These are phyloP conservation scores for Scolecobasidium constrictum DNA, from an alignment of 2,329 filamentous ascomycete species.

Conservation along the genomic window DNA sequence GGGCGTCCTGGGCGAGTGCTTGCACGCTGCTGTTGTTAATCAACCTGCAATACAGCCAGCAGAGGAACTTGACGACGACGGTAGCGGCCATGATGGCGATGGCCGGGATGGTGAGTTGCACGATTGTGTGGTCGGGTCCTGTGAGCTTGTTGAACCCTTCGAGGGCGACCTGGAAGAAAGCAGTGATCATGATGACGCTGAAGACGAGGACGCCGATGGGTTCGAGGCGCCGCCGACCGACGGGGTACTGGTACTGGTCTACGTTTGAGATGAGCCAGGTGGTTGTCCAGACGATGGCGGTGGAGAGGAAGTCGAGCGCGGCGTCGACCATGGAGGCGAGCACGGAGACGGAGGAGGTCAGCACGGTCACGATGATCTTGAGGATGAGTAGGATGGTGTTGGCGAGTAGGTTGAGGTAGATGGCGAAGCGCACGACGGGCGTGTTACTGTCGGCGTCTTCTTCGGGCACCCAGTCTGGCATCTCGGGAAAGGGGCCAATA, in stretches of 20 bases:
- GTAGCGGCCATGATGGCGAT: constrained; percentile 73
- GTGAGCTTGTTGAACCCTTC: constrained; percentile 57
- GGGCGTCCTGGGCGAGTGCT: constrained; percentile 58
- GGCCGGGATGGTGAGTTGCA: constrained; percentile 62
- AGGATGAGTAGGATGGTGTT: constrained; percentile 65
- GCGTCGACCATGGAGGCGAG: constrained; percentile 71
- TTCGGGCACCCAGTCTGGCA: constrained; percentile 56
- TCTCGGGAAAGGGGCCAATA: constrained; percentile 40
- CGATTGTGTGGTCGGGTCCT: constrained; percentile 51
- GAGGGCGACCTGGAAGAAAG: constrained; percentile 67
- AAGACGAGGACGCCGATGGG: constrained; percentile 74
- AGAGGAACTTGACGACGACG: constrained; percentile 68
- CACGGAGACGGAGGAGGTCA: constrained; percentile 73
- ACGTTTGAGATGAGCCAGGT: constrained; percentile 62
- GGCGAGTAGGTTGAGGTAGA: constrained; percentile 74
- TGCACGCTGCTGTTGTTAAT: constrained; percentile 81
- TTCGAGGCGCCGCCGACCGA: constrained; percentile 66
- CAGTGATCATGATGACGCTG: constrained; percentile 77
- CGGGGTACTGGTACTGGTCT: constrained; percentile 66
- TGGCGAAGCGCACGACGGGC: constrained; percentile 71
- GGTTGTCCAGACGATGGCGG: constrained; percentile 70
- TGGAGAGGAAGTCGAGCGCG: constrained; percentile 69
- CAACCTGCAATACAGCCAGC: constrained; percentile 80
- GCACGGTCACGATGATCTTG: constrained; percentile 66
- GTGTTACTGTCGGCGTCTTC: constrained; percentile 66